Evolutionary conservation across 208 protist species (phyloP), one percentile per base, ranked within the genome.

Genomic region (Naegleria gruberi): DNA sequence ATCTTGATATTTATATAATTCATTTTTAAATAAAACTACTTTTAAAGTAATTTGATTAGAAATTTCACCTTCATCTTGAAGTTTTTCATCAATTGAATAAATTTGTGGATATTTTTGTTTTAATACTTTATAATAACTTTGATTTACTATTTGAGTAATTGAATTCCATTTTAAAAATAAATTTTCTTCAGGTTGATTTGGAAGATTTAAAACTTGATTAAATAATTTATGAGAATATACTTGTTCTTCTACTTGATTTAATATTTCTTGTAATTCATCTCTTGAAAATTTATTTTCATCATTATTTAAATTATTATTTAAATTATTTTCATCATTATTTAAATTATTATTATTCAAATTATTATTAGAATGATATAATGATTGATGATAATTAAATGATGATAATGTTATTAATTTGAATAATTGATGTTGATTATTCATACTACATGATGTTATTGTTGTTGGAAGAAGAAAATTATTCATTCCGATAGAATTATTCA

Each of bases 321-420:
- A 47, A 90, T 90, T 90, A 90, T 90, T 90, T 82, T 90, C 34
- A 90, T 90, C 88, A 40, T 82, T 82, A 82, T 90, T 90, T 10
- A 90, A 82, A 47, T 90, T 82, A 90, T 90, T 90, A 90, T 90
- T 84, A 84, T 84, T 12, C 12, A 45, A 45, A 84, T 84, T 84
- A 84, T 84, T 84, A 84, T 84, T 84, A 84, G 12, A 17, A 84
- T 4, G 4, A 84, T 4, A 45, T 45, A 12, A 45, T 17, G 40
- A 45, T 45, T 17, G 12, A 17, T 84, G 7, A 84, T 84, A 17
- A 84, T 84, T 17, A 84, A 45, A 12, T 17, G 40, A 51, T 17
- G 46, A n/a, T n/a, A n/a, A n/a, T n/a, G n/a, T n/a, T n/a, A n/a
- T n/a, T n/a, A n/a, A n/a, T n/a, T n/a, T n/a, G n/a, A n/a, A n/a